phyloP scores from a whole-genome alignment of 2,329 filamentous ascomycete genomes.

The Diaporthe batatas region DNA sequence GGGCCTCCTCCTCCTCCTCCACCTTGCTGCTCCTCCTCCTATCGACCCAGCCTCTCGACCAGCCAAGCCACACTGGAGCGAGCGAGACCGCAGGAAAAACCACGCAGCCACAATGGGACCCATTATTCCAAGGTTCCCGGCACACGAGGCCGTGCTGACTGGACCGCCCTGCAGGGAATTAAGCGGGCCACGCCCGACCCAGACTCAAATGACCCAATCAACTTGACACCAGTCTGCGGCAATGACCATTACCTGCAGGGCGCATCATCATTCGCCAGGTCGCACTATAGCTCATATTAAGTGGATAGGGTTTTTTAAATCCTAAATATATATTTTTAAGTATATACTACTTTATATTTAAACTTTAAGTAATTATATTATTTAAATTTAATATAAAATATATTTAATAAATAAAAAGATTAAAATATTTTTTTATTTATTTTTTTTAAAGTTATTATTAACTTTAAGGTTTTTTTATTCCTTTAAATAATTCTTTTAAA shows the following conservation, averaged over 20 bases:
- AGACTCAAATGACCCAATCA: conserved; percentile 21
- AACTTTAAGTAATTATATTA: no score
- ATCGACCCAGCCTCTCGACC: background rate
- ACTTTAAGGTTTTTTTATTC: no score
- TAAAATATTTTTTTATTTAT: no score
- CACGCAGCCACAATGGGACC: no score
- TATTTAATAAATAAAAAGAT: no score
- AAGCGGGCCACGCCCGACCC: conserved; percentile 6
- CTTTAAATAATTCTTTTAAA: no score
- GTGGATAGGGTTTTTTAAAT: no score
- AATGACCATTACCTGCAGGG: conserved; percentile 26
- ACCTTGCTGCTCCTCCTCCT: conserved; percentile 16
- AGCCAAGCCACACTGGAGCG: conserved; percentile 24
- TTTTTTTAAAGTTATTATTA: no score
- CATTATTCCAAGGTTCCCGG: conserved; percentile 25
- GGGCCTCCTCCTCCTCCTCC: conserved; percentile 15
- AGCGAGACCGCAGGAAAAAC: no score
- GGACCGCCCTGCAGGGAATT: conserved; percentile 16
- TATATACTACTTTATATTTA: no score
- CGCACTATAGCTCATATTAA: conserved; percentile 19
- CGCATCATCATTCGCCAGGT: conserved; percentile 3
- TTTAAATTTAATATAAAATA: no score
- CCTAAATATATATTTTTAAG: no score
- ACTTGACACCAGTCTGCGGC: conserved; percentile 29
- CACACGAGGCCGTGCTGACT: conserved; percentile 8